phyloP scores from a whole-genome alignment of 129 eudicot genomes.

The Apium graveolens region DNA sequence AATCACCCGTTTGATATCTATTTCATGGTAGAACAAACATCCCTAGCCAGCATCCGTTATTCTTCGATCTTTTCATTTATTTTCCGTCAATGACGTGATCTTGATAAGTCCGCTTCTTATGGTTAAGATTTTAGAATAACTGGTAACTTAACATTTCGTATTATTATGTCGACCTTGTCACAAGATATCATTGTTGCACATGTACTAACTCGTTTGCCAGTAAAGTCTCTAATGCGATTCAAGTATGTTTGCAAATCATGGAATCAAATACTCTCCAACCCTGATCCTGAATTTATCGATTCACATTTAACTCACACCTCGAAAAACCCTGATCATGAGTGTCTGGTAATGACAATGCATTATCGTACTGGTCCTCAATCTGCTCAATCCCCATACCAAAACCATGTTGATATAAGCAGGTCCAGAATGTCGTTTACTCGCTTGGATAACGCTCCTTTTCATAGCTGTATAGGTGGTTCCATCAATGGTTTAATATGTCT shows the following conservation, averaged over 20 bases:
- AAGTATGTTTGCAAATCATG: background rate
- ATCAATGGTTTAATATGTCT: background rate
- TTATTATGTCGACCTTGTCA: background rate
- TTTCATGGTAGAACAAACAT: no score
- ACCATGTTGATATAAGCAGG: background rate
- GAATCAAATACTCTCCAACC: background rate
- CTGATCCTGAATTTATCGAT: background rate
- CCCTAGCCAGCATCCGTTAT: no score
- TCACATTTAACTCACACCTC: background rate
- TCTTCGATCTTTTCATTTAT: no score
- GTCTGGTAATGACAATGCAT: background rate
- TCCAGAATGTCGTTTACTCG: background rate
- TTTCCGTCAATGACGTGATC: no score
- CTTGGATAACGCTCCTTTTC: background rate
- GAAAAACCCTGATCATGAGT: background rate
- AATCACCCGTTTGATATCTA: no score
- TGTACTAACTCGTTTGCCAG: background rate
- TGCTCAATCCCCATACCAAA: background rate
- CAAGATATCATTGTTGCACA: background rate
- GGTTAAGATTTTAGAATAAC: no score
- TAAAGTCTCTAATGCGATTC: background rate
- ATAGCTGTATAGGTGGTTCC: background rate
- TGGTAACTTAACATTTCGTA: no score
- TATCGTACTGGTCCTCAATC: background rate
- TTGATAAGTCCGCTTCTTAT: no score